Conservation (phyloP, 1,284 basidiomycete species). For the Leccinum subspadiceum region DNA sequence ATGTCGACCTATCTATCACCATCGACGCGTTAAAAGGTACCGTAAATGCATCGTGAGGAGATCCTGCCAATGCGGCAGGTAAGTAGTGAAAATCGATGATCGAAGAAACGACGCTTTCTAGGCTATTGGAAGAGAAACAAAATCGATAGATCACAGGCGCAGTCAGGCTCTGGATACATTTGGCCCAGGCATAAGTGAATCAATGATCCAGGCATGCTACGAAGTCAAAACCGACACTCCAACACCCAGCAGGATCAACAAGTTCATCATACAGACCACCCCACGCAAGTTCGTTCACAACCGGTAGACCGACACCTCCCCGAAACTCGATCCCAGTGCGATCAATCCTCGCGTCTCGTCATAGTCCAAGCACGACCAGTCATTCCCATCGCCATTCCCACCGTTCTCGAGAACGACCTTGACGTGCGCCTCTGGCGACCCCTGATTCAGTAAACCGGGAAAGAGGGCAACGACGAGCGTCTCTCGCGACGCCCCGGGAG, state of each 20-base stretch:
- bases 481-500: conserved; percentile 35
- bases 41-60: neutral
- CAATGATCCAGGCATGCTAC: neutral
- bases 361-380: conserved; percentile 58
- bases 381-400: conserved; percentile 36
- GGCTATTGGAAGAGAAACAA: neutral
- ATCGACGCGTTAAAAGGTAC: neutral
- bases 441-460: conserved; percentile 40
- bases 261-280: neutral
- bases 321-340: conserved; percentile 49
- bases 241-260: neutral
- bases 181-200: neutral
- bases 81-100: neutral
- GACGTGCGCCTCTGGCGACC: conserved; percentile 17
- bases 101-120: neutral
- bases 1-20: neutral
- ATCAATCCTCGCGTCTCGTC: conserved; percentile 53
- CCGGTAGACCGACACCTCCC: conserved; percentile 44
- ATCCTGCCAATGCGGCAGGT: neutral
- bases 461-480: conserved; percentile 47
- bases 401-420: conserved; percentile 31
- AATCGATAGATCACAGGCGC: neutral
- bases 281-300: conserved; percentile 25
- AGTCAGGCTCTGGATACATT: too few relatives aligned
- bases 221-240: neutral